These are phyloP conservation scores for Fraxinus velutina DNA, from an alignment of 305 asterid species.

Conservation along the genomic window DNA sequence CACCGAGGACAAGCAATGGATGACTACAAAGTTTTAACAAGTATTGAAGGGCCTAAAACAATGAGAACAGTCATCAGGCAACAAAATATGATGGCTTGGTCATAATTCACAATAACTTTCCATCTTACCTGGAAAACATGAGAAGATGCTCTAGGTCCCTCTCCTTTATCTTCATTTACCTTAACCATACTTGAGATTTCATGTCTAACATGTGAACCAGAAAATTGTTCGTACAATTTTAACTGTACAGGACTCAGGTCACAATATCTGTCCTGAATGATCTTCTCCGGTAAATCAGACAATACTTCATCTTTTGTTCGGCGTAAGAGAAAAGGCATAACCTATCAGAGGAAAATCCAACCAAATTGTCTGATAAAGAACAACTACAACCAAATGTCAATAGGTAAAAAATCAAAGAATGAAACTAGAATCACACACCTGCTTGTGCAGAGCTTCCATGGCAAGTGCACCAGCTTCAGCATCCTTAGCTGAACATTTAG, in stretches of 20 bases:
- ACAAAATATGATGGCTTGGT: background rate
- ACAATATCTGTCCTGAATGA: slow-evolving; percentile 97
- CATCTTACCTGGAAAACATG: slow-evolving; percentile 93
- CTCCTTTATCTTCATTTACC: slow-evolving; percentile 67
- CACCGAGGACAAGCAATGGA: slow-evolving; percentile 86
- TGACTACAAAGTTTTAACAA: slow-evolving; percentile 96
- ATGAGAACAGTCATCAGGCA: slow-evolving; percentile 26
- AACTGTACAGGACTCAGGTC: slow-evolving; percentile 91
- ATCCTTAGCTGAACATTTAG: slow-evolving; percentile 95
- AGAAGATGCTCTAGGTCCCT: slow-evolving; percentile 74
- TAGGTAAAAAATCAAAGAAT: slow-evolving; percentile 13
- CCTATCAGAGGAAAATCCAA: slow-evolving; percentile 47
- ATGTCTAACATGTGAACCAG: slow-evolving; percentile 87
- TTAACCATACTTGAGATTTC: slow-evolving; percentile 83
- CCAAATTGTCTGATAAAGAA: slow-evolving; percentile 6
- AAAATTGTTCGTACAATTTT: slow-evolving; percentile 81
- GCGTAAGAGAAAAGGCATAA: slow-evolving; percentile 96
- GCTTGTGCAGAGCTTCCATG: slow-evolving; percentile 99
- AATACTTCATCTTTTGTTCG: slow-evolving; percentile 96
- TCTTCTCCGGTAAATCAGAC: slow-evolving; percentile 96
- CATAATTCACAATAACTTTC: slow-evolving; percentile 15
- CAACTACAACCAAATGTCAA: slow-evolving; percentile 2
- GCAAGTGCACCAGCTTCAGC: slow-evolving; percentile 97
- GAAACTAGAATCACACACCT: slow-evolving; percentile 45
- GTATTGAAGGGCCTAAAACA: slow-evolving; percentile 89